Conservation (phyloP, 2,329 filamentous ascomycete genomes). For the Trichoderma citrinoviride region DNA sequence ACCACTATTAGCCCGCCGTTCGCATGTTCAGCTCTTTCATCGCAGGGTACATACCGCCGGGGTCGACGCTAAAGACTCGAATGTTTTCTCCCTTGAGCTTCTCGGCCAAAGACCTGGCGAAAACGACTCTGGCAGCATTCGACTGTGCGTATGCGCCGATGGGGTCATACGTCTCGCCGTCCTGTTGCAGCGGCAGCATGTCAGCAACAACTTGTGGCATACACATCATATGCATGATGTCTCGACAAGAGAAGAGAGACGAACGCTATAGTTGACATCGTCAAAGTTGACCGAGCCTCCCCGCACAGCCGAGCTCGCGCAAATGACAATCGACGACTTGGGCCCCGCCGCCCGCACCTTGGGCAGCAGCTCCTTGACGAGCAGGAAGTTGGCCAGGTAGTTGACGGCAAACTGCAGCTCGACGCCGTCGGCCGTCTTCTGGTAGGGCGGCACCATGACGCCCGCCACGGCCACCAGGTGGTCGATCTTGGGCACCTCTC, state of each 20-base stretch:
- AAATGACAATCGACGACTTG: slow-evolving; percentile 17
- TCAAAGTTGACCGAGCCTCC: slow-evolving; percentile 8
- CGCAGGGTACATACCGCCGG: slow-evolving; percentile 15
- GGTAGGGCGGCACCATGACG: slow-evolving; percentile 18
- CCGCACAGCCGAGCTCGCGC: slow-evolving; percentile 11
- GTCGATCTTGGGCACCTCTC: slow-evolving; percentile 13
- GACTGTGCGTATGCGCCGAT: slow-evolving; percentile 18
- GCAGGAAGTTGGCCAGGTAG: slow-evolving; percentile 52
- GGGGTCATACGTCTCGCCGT: slow-evolving; percentile 16
- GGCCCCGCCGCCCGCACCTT: slow-evolving; percentile 24
- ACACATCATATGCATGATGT: background rate
- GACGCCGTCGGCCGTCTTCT: slow-evolving; percentile 25
- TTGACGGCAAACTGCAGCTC: slow-evolving; percentile 50
- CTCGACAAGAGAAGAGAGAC: background rate
- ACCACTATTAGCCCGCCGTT: background rate
- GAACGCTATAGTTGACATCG: slow-evolving; percentile 14
- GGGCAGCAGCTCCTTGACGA: slow-evolving; percentile 47
- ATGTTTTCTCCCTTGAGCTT: slow-evolving; percentile 18
- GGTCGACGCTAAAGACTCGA: slow-evolving; percentile 21
- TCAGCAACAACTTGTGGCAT: background rate
- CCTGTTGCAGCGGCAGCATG: background rate
- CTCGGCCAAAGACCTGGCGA: slow-evolving; percentile 19
- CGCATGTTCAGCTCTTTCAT: background rate
- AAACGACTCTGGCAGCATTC: slow-evolving; percentile 21
- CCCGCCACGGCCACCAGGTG: slow-evolving; percentile 22